Percentiles rank a stretch among this genome's conserved stretches.
These are phyloP conservation scores for Calonectria leucothoes DNA, from an alignment of 2,329 filamentous ascomycete species.

Conservation along the genomic window DNA sequence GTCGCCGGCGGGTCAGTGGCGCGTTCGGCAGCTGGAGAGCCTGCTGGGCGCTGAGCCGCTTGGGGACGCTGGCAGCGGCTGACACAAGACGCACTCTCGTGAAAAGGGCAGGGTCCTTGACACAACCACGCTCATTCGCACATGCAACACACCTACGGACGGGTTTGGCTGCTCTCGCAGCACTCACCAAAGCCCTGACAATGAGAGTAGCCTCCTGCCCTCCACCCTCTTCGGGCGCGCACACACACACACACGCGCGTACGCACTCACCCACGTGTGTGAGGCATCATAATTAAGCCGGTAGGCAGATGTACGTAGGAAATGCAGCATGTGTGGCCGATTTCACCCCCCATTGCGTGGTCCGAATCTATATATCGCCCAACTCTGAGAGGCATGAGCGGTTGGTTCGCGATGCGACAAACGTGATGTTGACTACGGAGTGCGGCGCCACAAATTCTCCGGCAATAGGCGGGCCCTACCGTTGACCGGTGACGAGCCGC, in stretches of 20 bases:
- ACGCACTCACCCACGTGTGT: background rate
- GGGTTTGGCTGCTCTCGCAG: background rate
- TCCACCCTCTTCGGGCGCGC: background rate
- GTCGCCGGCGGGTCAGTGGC: conserved; percentile 35
- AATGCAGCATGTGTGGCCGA: background rate
- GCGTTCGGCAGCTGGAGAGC: conserved; percentile 39
- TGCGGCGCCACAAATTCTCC: conserved; percentile 3
- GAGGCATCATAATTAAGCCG: background rate
- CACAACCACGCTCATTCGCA: conserved; percentile 18
- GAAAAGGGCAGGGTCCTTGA: conserved; percentile 10
- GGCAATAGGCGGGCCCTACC: background rate
- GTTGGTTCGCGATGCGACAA: conserved; percentile 8
- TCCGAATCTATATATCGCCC: background rate
- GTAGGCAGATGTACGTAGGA: background rate
- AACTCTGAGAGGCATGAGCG: background rate
- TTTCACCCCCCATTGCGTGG: background rate
- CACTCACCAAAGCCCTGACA: background rate
- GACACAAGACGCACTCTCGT: conserved; percentile 21
- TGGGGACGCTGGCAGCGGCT: conserved; percentile 22
- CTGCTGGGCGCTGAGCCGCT: conserved; percentile 34
- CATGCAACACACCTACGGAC: conserved; percentile 3
- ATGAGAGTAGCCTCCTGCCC: background rate
- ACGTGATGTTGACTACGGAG: background rate
- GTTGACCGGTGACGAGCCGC: background rate
- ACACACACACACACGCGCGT: background rate